phyloP scores from a whole-genome alignment of 306 rosid species.

The Boehmeria nivea region DNA sequence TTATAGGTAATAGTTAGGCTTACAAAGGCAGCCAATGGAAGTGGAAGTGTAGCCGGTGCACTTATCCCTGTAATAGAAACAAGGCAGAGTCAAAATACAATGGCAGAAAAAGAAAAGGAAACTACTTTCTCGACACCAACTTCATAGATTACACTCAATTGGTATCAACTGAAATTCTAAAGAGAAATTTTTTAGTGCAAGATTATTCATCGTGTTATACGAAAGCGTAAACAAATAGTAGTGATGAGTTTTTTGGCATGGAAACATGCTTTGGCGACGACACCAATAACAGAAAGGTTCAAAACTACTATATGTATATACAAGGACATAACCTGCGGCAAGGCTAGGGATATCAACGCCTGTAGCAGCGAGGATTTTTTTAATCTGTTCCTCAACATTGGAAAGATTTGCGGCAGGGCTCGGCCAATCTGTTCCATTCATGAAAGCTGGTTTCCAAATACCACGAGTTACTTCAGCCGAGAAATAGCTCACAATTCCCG shows the following conservation, averaged over 20 bases:
- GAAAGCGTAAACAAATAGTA: too few species aligned
- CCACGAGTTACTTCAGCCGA: constrained; percentile 95
- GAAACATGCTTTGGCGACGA: too few species aligned
- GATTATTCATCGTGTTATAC: too few species aligned
- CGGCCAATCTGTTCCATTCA: constrained; percentile 99
- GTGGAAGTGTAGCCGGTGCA: constrained; percentile 90
- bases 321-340: constrained; percentile 57
- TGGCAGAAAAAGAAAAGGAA: too few species aligned
- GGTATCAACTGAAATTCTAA: too few species aligned
- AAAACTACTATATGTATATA: neutral
- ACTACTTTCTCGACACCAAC: too few species aligned
- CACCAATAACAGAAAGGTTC: too few species aligned
- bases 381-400: constrained; percentile 87
- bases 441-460: constrained; percentile 86
- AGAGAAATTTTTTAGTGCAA: too few species aligned
- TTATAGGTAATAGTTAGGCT: constrained; percentile 94
- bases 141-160: too few species aligned
- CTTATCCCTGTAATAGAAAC: constrained; percentile 46
- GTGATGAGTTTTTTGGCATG: too few species aligned
- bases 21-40: constrained; percentile 95
- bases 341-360: constrained; percentile 96
- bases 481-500: constrained; percentile 91
- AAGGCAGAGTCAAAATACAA: too few species aligned
- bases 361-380: constrained; percentile 85
- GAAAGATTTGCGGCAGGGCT: constrained; percentile 89